Percentiles rank a stretch among this genome's conserved stretches.
These are phyloP conservation scores for Leucogyrophana mollusca DNA, from an alignment of 768 basidiomycete genomes.

Conservation along the genomic window DNA sequence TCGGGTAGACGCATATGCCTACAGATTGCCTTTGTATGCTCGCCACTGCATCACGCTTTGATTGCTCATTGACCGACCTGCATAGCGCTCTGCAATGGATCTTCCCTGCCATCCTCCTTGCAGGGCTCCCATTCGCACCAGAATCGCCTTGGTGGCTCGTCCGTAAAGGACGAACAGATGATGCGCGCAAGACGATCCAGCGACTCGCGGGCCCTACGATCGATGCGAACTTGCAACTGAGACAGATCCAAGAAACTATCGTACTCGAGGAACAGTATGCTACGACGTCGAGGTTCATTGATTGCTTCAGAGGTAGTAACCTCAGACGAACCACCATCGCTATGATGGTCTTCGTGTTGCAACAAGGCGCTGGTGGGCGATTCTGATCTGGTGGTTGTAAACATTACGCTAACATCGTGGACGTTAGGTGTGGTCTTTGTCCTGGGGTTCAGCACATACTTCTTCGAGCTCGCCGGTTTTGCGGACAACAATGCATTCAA, in stretches of 20 bases:
- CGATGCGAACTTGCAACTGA: conserved; percentile 19
- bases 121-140: conserved; percentile 29
- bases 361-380: conserved; percentile 21
- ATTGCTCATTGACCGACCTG: too few relatives aligned
- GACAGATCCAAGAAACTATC: conserved; percentile 29
- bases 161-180: conserved; percentile 23
- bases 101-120: conserved; percentile 28
- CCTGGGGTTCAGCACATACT: conserved; percentile 30
- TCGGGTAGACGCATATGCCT: conserved; percentile 19
- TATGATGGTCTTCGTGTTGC: conserved; percentile 31
- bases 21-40: conserved; percentile 25
- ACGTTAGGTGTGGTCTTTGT: conserved; percentile 27
- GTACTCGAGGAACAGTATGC: conserved; percentile 27
- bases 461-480: conserved; percentile 36
- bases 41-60: not conserved
- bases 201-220: conserved; percentile 20
- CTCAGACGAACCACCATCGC: conserved; percentile 23
- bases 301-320: conserved; percentile 31
- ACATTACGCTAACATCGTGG: too few relatives aligned
- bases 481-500: conserved; percentile 26
- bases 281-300: conserved; percentile 23
- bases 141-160: conserved; percentile 36
- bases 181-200: conserved; percentile 18
- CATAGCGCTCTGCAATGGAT: conserved; percentile 32
- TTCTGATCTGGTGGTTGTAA: not conserved